phyloP scores from a whole-genome alignment of 1,284 basidiomycete species.

The Entoloma clypeatum region DNA sequence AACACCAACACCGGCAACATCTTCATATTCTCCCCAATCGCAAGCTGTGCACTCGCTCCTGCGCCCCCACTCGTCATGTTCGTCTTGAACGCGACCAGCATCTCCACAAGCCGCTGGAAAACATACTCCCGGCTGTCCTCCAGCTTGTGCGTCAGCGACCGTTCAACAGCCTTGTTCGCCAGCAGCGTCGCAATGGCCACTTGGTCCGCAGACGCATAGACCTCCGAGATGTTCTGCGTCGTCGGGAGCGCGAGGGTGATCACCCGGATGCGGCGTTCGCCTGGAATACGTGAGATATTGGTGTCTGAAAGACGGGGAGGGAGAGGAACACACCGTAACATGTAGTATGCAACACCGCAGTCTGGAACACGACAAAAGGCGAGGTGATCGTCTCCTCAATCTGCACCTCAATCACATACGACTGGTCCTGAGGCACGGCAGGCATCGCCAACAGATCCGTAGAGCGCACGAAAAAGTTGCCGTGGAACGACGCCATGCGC shows the following conservation, averaged over 20 bases:
- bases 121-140: slow-evolving; percentile 94
- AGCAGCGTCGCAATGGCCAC: slow-evolving; percentile 87
- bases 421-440: slow-evolving; percentile 94
- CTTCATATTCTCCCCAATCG: slow-evolving; percentile 90
- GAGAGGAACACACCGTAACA: slow-evolving; percentile 67
- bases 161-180: slow-evolving; percentile 97
- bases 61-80: slow-evolving; percentile 94
- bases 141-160: slow-evolving; percentile 83
- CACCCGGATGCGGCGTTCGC: slow-evolving; percentile 94
- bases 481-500: slow-evolving; percentile 97
- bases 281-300: slow-evolving; percentile 28
- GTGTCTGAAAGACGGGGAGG: slow-evolving; percentile 1
- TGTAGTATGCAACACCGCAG: slow-evolving; percentile 94
- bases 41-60: slow-evolving; percentile 92
- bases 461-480: slow-evolving; percentile 99
- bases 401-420: slow-evolving; percentile 95
- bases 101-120: slow-evolving; percentile 87
- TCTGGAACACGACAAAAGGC: slow-evolving; percentile 95
- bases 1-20: slow-evolving; percentile 89
- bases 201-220: slow-evolving; percentile 95
- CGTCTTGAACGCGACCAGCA: slow-evolving; percentile 90
- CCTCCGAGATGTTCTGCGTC: slow-evolving; percentile 88
- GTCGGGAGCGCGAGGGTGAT: slow-evolving; percentile 92
- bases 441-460: slow-evolving; percentile 97
- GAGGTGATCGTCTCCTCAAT: slow-evolving; percentile 94